Evolutionary conservation across 441 rosid species (phyloP).

Genomic region (Omphalea diandra): DNA sequence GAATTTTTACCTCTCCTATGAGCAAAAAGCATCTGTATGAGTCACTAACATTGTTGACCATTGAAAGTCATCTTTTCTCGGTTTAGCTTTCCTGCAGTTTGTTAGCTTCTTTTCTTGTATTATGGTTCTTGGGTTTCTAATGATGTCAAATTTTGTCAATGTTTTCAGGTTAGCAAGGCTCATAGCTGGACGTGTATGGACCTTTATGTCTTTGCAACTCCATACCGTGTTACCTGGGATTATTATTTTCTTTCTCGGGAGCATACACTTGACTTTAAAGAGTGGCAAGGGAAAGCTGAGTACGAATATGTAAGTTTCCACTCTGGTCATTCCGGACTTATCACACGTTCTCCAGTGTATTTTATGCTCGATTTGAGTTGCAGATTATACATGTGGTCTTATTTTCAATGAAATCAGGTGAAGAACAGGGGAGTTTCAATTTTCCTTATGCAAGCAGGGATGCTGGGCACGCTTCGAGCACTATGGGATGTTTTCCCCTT

Average conservation of each 20-base stretch:
- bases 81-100: neutral
- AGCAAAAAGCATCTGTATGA: too few relatives aligned
- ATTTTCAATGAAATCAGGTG: conserved; percentile 46
- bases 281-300: conserved; percentile 92
- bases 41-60: neutral
- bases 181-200: conserved; percentile 99
- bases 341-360: conserved; percentile 8
- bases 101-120: neutral
- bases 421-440: conserved; percentile 84
- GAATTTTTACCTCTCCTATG: neutral
- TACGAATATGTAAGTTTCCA: conserved; percentile 70
- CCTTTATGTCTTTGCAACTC: conserved; percentile 91
- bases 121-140: neutral
- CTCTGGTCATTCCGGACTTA: conserved; percentile 9
- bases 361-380: neutral
- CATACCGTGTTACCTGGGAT: conserved; percentile 96
- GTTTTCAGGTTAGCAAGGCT: conserved; percentile 63
- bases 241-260: conserved; percentile 81
- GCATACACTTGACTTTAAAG: conserved; percentile 70
- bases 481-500: conserved; percentile 96
- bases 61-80: neutral
- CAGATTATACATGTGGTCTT: neutral
- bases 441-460: conserved; percentile 97
- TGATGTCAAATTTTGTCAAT: conserved; percentile 16
- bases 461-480: conserved; percentile 88